Evolutionary conservation across 2,329 filamentous ascomycete genomes (phyloP).

Genomic region (Cordyceps javanica): DNA sequence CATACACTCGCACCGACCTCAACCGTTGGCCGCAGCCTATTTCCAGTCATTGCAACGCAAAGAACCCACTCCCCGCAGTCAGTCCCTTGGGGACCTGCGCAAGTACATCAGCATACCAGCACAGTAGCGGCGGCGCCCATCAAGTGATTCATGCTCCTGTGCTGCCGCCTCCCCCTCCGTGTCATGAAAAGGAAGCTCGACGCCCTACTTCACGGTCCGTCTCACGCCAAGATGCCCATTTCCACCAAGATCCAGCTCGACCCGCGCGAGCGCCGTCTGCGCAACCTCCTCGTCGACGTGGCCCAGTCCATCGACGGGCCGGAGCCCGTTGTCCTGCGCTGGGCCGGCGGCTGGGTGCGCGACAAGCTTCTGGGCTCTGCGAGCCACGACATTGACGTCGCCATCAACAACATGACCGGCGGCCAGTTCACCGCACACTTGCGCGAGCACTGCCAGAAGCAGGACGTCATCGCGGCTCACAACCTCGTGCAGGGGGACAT

Average conservation of each 20-base stretch:
- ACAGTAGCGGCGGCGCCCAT: neutral
- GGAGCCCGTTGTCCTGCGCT: constrained; percentile 56
- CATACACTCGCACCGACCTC: neutral
- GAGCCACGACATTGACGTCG: constrained; percentile 78
- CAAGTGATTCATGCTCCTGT: constrained; percentile 4
- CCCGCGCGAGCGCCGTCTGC: constrained; percentile 64
- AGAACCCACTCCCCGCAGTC: neutral
- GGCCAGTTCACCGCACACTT: constrained; percentile 66
- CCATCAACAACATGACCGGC: constrained; percentile 81
- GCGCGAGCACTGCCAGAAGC: constrained; percentile 58
- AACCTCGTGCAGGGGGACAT: constrained; percentile 52
- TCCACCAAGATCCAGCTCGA: constrained; percentile 49
- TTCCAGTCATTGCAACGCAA: neutral
- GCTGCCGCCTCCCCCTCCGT: constrained; percentile 11
- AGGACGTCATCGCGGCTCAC: constrained; percentile 57
- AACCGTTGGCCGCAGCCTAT: neutral
- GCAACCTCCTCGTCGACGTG: constrained; percentile 75
- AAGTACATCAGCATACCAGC: too few relatives aligned
- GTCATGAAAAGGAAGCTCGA: constrained; percentile 32
- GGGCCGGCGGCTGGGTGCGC: constrained; percentile 82
- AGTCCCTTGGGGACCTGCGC: constrained; percentile 10
- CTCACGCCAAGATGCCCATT: constrained; percentile 17
- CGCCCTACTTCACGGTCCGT: constrained; percentile 20
- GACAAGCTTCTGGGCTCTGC: constrained; percentile 70
- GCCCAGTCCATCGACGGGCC: constrained; percentile 53